phyloP scores from a whole-genome alignment of 108 stramenopile species.

The Pseudonitzschia delicatissima region DNA sequence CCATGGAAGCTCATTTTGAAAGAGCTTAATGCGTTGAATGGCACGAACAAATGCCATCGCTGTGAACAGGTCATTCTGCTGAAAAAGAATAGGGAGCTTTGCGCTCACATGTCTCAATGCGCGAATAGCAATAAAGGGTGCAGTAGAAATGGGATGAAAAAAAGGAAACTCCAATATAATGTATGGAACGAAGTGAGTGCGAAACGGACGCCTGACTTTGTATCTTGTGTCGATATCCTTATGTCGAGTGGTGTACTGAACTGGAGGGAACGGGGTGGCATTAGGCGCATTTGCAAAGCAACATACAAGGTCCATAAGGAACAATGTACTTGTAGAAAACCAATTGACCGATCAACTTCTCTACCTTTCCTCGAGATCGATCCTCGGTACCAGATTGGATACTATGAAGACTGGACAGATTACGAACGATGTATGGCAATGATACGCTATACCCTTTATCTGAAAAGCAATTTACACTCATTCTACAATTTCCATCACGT shows the following conservation, averaged over 20 bases:
- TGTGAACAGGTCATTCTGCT: constrained; percentile 20
- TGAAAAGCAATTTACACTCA: constrained; percentile 18
- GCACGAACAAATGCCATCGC: constrained; percentile 23
- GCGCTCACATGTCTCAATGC: background rate
- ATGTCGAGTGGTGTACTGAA: constrained; percentile 28
- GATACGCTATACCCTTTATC: background rate
- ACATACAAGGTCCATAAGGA: constrained; percentile 14
- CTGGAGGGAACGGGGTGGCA: constrained; percentile 23
- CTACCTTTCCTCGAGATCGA: constrained; percentile 15
- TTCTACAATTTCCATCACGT: constrained; percentile 15
- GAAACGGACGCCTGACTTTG: constrained; percentile 22
- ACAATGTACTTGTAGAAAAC: constrained; percentile 17
- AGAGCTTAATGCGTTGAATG: constrained; percentile 20
- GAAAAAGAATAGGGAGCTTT: constrained; percentile 2
- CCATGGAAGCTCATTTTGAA: constrained; percentile 15
- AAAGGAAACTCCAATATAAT: background rate
- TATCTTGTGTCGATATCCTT: constrained; percentile 15
- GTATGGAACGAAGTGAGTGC: constrained; percentile 19
- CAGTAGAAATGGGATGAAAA: background rate
- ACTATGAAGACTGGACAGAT: constrained; percentile 11
- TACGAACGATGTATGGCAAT: constrained; percentile 18
- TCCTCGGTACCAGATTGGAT: constrained; percentile 10
- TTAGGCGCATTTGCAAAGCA: constrained; percentile 19
- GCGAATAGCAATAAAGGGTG: background rate
- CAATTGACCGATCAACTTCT: background rate